Evolutionary conservation across 345 rosid genomes (phyloP).

Genomic region (Hypericum androsaemum): DNA sequence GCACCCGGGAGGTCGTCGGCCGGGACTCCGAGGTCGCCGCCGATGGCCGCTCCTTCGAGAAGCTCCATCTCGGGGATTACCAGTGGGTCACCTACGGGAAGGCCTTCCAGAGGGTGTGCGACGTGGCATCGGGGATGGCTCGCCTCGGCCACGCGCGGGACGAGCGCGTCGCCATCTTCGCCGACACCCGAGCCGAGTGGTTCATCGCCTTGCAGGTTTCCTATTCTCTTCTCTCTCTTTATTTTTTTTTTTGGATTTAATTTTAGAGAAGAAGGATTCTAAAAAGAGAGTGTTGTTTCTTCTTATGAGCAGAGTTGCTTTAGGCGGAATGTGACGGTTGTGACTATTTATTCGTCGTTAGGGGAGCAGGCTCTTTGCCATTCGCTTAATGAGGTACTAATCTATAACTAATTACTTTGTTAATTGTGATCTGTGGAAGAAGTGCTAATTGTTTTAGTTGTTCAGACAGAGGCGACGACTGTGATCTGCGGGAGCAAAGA

Average conservation of each 20-base stretch:
- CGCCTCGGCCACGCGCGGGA: slow-evolving; percentile 55
- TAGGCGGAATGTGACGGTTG: slow-evolving; percentile 77
- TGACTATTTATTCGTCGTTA: slow-evolving; percentile 84
- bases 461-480: slow-evolving; percentile 87
- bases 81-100: slow-evolving; percentile 65
- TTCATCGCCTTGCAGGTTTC: slow-evolving; percentile 78
- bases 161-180: slow-evolving; percentile 88
- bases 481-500: slow-evolving; percentile 87
- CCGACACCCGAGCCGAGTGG: slow-evolving; percentile 97
- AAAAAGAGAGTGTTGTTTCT: background rate
- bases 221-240: background rate
- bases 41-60: slow-evolving; percentile 79
- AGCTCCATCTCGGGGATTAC: slow-evolving; percentile 89
- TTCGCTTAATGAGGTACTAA: slow-evolving; percentile 77
- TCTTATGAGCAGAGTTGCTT: slow-evolving; percentile 62
- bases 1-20: slow-evolving; percentile 61
- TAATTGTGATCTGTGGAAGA: slow-evolving; percentile 75
- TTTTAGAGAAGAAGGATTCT: background rate
- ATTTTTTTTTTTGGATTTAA: background rate
- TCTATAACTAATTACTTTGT: background rate
- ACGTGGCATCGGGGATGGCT: slow-evolving; percentile 79
- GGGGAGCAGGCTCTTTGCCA: slow-evolving; percentile 97
- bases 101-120: slow-evolving; percentile 51
- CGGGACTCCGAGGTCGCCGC: slow-evolving; percentile 49
- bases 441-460: slow-evolving; percentile 11